phyloP scores from a whole-genome alignment of 2,329 filamentous ascomycete genomes.

The Metarhizium robertsii region DNA sequence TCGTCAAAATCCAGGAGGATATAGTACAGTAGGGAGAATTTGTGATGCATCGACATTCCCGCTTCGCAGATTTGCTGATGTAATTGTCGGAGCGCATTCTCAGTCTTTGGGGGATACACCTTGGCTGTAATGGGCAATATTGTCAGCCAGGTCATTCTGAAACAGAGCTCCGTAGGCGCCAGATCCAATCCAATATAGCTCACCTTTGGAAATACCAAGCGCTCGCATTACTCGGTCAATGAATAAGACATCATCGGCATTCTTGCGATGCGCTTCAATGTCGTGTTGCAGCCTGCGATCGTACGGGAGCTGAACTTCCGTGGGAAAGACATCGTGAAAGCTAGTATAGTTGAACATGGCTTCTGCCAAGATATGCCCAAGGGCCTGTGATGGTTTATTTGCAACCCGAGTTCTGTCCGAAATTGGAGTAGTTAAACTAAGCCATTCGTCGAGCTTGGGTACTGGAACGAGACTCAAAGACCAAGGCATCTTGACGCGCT shows the following conservation, averaged over 20 bases:
- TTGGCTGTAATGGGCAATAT: constrained; percentile 31
- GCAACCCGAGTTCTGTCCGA: neutral
- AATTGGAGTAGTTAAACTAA: no score
- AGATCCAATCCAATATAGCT: neutral
- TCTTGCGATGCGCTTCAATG: constrained; percentile 58
- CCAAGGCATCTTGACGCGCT: constrained; percentile 6
- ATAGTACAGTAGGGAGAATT: constrained; percentile 77
- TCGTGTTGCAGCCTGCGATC: constrained; percentile 50
- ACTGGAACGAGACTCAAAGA: no score
- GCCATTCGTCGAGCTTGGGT: no score
- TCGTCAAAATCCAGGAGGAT: constrained; percentile 65
- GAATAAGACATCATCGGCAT: constrained; percentile 62
- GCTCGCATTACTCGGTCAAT: constrained; percentile 68
- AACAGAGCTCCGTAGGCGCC: neutral
- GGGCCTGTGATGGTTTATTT: constrained; percentile 1
- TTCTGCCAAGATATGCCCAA: neutral
- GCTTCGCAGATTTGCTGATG: constrained; percentile 60
- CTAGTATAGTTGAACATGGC: constrained; percentile 56
- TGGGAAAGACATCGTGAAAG: constrained; percentile 59
- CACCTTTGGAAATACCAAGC: constrained; percentile 62
- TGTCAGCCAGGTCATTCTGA: neutral
- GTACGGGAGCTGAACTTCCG: constrained; percentile 51
- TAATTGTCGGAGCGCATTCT: constrained; percentile 57
- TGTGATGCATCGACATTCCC: constrained; percentile 61
- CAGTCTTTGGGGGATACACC: constrained; percentile 65